Conservation (phyloP, 768 basidiomycete species). For the Mycena vulgaris region DNA sequence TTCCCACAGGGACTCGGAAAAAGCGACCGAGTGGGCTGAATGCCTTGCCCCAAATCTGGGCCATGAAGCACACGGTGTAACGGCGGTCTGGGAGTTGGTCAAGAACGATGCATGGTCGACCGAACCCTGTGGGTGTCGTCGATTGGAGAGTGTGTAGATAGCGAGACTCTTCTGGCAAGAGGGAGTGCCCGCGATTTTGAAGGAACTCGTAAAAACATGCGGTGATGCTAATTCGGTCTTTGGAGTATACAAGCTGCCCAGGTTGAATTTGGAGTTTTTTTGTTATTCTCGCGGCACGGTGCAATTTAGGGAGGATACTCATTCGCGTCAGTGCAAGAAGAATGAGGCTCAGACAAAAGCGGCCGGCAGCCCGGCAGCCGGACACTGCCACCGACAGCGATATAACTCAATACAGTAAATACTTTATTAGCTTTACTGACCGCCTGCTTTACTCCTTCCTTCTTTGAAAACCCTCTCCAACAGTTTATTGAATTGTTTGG, state of each 20-base stretch:
- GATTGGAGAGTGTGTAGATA: background rate
- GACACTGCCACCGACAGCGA: too few species aligned
- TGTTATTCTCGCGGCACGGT: conserved; percentile 10
- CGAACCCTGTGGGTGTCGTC: background rate
- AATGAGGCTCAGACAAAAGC: too few species aligned
- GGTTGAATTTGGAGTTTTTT: background rate
- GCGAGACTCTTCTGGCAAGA: background rate
- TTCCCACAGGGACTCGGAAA: conserved; percentile 23
- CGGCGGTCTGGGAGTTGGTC: background rate
- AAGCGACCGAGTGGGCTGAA: conserved; percentile 29
- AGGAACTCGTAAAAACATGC: conserved; percentile 31
- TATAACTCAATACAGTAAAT: too few species aligned
- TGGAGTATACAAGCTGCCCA: conserved; percentile 27
- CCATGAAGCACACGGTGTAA: conserved; percentile 24
- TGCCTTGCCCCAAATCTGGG: conserved; percentile 3
- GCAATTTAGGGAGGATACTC: conserved; percentile 13
- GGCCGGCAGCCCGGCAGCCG: too few species aligned
- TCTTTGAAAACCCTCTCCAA: conserved; percentile 72
- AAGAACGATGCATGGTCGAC: conserved; percentile 32
- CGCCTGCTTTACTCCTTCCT: conserved; percentile 52
- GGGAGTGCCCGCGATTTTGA: background rate
- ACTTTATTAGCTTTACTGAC: background rate
- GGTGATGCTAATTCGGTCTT: conserved; percentile 19
- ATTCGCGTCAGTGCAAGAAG: background rate
- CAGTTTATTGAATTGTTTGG: conserved; percentile 66